Conservation (phyloP, 2,329 filamentous ascomycete genomes). For the Ceratocystiopsis sp. region DNA sequence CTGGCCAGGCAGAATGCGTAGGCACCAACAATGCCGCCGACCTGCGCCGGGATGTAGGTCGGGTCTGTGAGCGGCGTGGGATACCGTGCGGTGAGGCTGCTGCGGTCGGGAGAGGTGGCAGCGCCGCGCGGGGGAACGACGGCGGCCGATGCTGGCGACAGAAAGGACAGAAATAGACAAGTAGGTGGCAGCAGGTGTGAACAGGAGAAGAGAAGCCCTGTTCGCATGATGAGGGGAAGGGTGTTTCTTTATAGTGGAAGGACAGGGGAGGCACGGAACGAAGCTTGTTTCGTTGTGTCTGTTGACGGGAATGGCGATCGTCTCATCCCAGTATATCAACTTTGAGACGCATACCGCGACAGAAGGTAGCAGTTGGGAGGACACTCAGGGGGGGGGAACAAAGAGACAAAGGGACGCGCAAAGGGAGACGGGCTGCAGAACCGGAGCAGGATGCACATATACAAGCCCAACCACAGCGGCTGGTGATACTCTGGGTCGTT, state of each 20-base stretch:
- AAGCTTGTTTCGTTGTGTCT: constrained; percentile 11
- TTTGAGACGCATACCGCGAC: constrained; percentile 9
- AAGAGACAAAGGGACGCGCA: neutral
- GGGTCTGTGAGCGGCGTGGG: constrained; percentile 41
- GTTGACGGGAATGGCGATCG: constrained; percentile 2
- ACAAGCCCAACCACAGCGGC: constrained; percentile 5
- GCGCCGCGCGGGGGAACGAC: too few species aligned
- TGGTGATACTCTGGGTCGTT: constrained; percentile 9
- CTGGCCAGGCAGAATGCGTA: constrained; percentile 66
- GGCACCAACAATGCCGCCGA: constrained; percentile 67
- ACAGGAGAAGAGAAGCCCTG: too few species aligned
- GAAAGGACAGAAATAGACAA: too few species aligned
- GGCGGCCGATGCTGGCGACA: too few species aligned
- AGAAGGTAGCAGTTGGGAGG: neutral
- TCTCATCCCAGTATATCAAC: constrained; percentile 1
- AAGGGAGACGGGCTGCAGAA: neutral
- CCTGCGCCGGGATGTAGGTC: constrained; percentile 58
- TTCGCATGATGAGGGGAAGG: too few species aligned
- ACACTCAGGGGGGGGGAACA: neutral
- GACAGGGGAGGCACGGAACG: constrained; percentile 19
- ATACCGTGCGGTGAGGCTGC: constrained; percentile 35
- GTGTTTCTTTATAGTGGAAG: too few species aligned
- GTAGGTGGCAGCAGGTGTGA: too few species aligned
- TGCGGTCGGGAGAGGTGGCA: neutral
- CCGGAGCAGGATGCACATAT: constrained; percentile 1